Base-by-base conservation (phyloP, 495 filamentous ascomycete species). In the Glutinoglossum americanum region DNA sequence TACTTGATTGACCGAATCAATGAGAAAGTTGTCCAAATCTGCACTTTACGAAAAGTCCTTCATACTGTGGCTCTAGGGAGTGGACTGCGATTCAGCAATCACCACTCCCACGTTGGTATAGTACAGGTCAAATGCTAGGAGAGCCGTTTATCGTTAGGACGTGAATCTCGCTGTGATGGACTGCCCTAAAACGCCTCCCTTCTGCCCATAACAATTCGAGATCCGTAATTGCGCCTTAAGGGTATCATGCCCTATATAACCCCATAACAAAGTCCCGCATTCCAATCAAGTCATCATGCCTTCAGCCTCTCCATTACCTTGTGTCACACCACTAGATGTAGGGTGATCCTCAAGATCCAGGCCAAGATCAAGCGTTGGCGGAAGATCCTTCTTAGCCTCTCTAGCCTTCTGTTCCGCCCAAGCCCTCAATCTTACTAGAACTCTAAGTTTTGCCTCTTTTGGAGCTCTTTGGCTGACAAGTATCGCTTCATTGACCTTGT, bases 401-500 rank as follows among this genome's bases (percentile, higher is more conserved):
- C 85, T 71, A 15, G 84, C 85, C 60, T 82, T 82, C 15, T 79
- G 72, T 71, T 98, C 89, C 7, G 87, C 80, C 85, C 89, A 97
- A 1, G 80, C 80, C 59, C 90, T 81, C 62, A 94, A 76, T 62
- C 82, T 80, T 51, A 92, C 80, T 3, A 97, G 74, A 59, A 81
- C 76, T 54, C 81, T 75, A 54, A 98, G 81, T 54, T 83, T 84
- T 27, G 90, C 84, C 68, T 94, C 84, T 61, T 82, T 79, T 60
- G 80, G 73, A 61, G 80, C 76, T 15, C 82, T 78, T 61, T 87
- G 81, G 55, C 74, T 79, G 57, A 74, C 71, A 28, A 96, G 71
- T 41, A 98, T 84, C 28, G 87, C 90, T 70, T 87, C 79, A 63
- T 97, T 97, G 28, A 97, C 93, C 48, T 76, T 71, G 48, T 78